Evolutionary conservation across 176 grass and related monocot genomes (phyloP).

Genomic region (Dactylis glomerata): DNA sequence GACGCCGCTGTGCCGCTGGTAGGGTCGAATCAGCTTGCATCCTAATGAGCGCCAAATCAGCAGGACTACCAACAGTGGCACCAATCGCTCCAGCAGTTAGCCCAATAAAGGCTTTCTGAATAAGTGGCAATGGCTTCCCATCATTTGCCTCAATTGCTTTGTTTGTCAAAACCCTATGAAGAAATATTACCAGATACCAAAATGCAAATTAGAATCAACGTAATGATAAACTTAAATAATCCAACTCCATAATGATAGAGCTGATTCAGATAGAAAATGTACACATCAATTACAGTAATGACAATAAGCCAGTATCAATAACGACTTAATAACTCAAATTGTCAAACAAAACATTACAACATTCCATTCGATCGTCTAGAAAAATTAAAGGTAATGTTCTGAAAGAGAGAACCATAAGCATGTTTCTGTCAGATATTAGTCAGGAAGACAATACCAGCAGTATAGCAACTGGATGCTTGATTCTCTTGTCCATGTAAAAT

Average conservation of each 20-base stretch:
- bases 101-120: slow-evolving; percentile 94
- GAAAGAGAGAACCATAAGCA: background rate
- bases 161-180: slow-evolving; percentile 86
- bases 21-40: slow-evolving; percentile 99
- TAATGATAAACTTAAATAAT: background rate
- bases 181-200: background rate
- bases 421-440: background rate
- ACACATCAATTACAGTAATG: background rate
- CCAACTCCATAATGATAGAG: background rate
- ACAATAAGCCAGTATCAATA: background rate
- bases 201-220: background rate
- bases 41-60: slow-evolving; percentile 96
- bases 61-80: slow-evolving; percentile 78
- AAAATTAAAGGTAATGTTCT: background rate
- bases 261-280: background rate
- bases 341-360: background rate
- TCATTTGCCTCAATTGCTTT: slow-evolving; percentile 97
- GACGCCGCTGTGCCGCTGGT: slow-evolving; percentile 63
- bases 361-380: background rate
- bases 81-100: slow-evolving; percentile 95
- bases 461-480: background rate
- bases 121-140: slow-evolving; percentile 77
- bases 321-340: too few relatives aligned
- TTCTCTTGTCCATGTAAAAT: background rate
- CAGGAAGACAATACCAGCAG: background rate